phyloP scores from a whole-genome alignment of 176 grass and related monocot genomes.

The Aegilops bicornis region DNA sequence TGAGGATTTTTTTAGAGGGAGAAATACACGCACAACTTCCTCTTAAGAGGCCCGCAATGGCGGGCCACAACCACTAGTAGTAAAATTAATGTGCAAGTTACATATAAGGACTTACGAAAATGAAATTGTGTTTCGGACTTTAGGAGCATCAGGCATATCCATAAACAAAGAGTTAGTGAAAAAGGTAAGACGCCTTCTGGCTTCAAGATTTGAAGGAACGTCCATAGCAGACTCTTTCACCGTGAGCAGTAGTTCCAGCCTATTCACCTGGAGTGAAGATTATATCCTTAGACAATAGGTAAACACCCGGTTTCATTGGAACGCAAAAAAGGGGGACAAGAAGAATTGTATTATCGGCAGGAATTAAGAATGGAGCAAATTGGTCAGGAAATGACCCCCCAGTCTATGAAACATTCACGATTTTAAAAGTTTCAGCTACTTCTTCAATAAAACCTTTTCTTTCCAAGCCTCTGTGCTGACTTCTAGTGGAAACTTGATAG shows the following conservation, averaged over 20 bases:
- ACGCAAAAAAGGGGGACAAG: background rate
- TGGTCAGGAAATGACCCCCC: background rate
- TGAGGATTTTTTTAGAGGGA: no score
- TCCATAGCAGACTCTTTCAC: conserved; percentile 97
- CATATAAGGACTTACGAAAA: conserved; percentile 80
- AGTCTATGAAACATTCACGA: background rate
- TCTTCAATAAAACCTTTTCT: conserved; percentile 63
- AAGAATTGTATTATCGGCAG: background rate
- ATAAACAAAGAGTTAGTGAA: conserved; percentile 98
- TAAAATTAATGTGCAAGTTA: conserved; percentile 26
- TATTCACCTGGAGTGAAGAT: conserved; percentile 59
- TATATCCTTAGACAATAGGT: background rate
- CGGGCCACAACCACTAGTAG: background rate
- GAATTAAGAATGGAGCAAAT: conserved; percentile 26
- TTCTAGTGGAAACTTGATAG: conserved; percentile 78
- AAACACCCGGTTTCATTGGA: background rate
- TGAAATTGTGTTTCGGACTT: conserved; percentile 91
- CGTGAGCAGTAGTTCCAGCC: conserved; percentile 77
- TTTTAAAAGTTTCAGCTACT: conserved; percentile 4
- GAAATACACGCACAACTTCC: no score
- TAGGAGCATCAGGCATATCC: conserved; percentile 96
- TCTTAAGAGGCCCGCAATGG: no score
- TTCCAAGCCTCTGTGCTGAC: conserved; percentile 64
- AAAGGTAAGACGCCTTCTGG: conserved; percentile 85
- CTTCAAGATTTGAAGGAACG: conserved; percentile 88